phyloP scores from a whole-genome alignment of 2,329 filamentous ascomycete genomes.

The Trichoderma aggressivum region DNA sequence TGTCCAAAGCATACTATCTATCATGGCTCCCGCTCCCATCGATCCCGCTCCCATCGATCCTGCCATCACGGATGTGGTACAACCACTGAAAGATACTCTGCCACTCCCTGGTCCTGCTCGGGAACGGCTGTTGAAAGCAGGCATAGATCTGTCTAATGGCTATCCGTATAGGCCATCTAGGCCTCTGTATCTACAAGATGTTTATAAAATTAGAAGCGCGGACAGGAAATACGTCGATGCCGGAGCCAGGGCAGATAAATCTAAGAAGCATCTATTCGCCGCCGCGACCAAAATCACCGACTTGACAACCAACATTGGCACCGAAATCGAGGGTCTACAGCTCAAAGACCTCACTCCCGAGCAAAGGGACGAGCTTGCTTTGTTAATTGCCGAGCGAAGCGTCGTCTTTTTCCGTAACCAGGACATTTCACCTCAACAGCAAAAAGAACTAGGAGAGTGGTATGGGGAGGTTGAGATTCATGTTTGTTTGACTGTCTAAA shows the following conservation, averaged over 20 bases:
- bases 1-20: not conserved
- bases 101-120: conserved; percentile 56
- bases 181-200: conserved; percentile 67
- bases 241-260: conserved; percentile 61
- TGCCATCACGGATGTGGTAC: conserved; percentile 59
- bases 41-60: conserved; percentile 58
- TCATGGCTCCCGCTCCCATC: conserved; percentile 56
- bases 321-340: conserved; percentile 62
- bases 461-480: conserved; percentile 67
- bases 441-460: conserved; percentile 59
- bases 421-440: conserved; percentile 58
- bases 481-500: conserved; percentile 40
- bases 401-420: conserved; percentile 68
- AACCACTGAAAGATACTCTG: conserved; percentile 62
- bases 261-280: conserved; percentile 57
- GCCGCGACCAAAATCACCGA: conserved; percentile 62
- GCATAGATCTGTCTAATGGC: conserved; percentile 65
- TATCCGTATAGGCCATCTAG: conserved; percentile 68
- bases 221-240: conserved; percentile 56
- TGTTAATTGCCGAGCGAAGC: conserved; percentile 60
- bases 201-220: conserved; percentile 60
- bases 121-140: conserved; percentile 62
- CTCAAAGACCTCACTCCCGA: conserved; percentile 57
- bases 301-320: conserved; percentile 60
- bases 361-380: conserved; percentile 59